phyloP scores from a whole-genome alignment of 176 grass and related monocot species.

The Tillandsia fasciculata region DNA sequence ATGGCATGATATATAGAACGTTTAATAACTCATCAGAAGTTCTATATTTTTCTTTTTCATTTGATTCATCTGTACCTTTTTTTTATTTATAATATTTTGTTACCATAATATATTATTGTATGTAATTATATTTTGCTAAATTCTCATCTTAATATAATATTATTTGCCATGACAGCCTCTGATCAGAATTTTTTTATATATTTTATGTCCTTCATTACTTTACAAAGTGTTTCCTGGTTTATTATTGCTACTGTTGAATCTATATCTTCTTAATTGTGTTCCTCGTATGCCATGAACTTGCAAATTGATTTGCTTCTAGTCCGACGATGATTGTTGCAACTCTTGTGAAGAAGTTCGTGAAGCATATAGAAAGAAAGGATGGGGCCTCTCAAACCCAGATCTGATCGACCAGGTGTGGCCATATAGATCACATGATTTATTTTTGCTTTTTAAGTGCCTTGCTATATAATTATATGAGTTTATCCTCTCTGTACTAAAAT shows the following conservation, averaged over 20 bases:
- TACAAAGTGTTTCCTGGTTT: too few relatives aligned
- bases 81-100: conserved; percentile 6
- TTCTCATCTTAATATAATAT: too few relatives aligned
- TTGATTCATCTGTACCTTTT: background rate
- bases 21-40: too few relatives aligned
- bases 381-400: conserved; percentile 89
- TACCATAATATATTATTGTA: conserved; percentile 10
- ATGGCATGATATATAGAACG: too few relatives aligned
- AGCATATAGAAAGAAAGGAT: conserved; percentile 92
- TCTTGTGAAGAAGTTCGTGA: conserved; percentile 91
- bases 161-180: conserved; percentile 7
- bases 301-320: conserved; percentile 29
- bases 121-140: too few relatives aligned
- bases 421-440: background rate
- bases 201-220: too few relatives aligned
- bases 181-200: background rate
- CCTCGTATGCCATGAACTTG: background rate
- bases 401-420: conserved; percentile 62
- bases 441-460: background rate
- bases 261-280: too few relatives aligned
- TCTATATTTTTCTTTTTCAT: too few relatives aligned
- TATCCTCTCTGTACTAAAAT: conserved; percentile 11
- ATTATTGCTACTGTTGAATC: too few relatives aligned
- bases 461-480: background rate
- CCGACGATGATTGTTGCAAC: conserved; percentile 87